A percentile compares a stretch with the other conserved stretches of the same genome.
These are phyloP conservation scores for Podosphaera fusca DNA, from an alignment of 2,329 filamentous ascomycete species.

Conservation along the genomic window DNA sequence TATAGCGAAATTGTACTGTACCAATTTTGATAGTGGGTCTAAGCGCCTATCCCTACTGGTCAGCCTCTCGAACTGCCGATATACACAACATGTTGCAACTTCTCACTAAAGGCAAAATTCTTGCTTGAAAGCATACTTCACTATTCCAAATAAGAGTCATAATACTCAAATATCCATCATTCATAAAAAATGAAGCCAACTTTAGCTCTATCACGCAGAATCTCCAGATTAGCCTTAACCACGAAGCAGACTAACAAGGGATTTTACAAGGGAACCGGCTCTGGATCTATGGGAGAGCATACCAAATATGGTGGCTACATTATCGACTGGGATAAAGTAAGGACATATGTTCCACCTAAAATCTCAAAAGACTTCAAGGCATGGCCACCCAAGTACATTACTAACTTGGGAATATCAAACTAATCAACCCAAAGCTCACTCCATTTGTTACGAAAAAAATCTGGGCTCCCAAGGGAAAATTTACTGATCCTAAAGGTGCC, in stretches of 20 bases:
- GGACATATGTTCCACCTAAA: slow-evolving; percentile 67
- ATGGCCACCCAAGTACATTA: slow-evolving; percentile 9
- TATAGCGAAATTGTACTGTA: too few relatives aligned
- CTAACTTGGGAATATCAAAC: not conserved
- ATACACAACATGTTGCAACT: too few relatives aligned
- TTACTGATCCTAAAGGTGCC: slow-evolving; percentile 30
- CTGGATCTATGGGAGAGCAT: slow-evolving; percentile 68
- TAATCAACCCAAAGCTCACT: slow-evolving; percentile 33
- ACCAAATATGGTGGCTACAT: slow-evolving; percentile 65
- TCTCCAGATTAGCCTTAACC: slow-evolving; percentile 59
- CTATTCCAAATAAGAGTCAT: too few relatives aligned
- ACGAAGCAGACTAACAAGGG: slow-evolving; percentile 85
- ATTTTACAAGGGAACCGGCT: slow-evolving; percentile 90
- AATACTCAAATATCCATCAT: too few relatives aligned
- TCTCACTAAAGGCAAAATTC: too few relatives aligned
- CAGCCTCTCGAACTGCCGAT: too few relatives aligned
- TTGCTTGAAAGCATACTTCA: too few relatives aligned
- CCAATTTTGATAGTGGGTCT: too few relatives aligned
- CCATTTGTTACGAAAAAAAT: slow-evolving; percentile 51
- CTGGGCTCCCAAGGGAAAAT: slow-evolving; percentile 27
- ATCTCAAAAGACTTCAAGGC: slow-evolving; percentile 51
- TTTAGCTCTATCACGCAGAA: slow-evolving; percentile 38
- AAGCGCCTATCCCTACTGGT: too few relatives aligned
- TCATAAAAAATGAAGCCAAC: slow-evolving; percentile 37
- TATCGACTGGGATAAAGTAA: slow-evolving; percentile 69